Conservation (phyloP, 2,329 filamentous ascomycete species). For the Leptodontidium sp. region DNA sequence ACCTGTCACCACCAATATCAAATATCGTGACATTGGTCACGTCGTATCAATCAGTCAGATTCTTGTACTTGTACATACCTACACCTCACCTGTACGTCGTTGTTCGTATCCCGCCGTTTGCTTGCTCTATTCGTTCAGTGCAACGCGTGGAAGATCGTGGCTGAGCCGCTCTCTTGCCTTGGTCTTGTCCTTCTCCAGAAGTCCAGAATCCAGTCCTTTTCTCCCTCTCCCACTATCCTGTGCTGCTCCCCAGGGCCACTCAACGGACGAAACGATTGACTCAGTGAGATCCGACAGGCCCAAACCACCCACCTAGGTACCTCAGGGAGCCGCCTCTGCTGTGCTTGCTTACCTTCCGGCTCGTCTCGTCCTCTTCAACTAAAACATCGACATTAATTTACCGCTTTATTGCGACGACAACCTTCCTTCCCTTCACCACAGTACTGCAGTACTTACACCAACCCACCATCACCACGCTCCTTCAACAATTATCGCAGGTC, state of each 20-base stretch:
- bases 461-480: not conserved
- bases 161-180: constrained; percentile 12
- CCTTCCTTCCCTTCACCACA: not conserved
- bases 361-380: constrained; percentile 16
- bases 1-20: not conserved
- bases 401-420: constrained; percentile 14
- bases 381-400: constrained; percentile 2
- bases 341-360: not conserved
- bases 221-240: not conserved
- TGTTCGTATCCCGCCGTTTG: not conserved
- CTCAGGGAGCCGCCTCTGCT: not conserved
- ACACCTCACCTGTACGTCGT: not conserved
- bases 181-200: not conserved
- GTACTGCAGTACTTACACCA: not conserved
- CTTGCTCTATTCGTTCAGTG: not conserved
- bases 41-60: not conserved
- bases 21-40: constrained; percentile 5
- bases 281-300: constrained; percentile 5
- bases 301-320: not conserved
- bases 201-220: not conserved
- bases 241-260: not conserved
- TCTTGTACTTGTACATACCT: not conserved
- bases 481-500: constrained; percentile 7
- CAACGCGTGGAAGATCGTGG: constrained; percentile 18
- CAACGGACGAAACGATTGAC: constrained; percentile 3